Evolutionary conservation across 2,329 filamentous ascomycete species (phyloP).

Genomic region (Trichoderma sp.): DNA sequence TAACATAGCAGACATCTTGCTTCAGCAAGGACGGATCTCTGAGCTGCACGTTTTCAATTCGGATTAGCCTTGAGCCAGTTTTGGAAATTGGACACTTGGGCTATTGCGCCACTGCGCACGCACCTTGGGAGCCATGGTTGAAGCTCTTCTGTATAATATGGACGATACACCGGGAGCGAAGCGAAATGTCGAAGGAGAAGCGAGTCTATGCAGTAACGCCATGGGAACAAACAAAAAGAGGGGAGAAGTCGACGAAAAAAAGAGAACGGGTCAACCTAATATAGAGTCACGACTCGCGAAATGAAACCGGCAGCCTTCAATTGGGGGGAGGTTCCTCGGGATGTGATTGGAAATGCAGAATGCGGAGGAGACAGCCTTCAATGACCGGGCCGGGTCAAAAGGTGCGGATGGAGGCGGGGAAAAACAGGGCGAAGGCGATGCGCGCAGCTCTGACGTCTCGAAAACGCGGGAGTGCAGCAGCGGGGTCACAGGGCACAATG

Average conservation of each 20-base stretch:
- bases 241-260: not conserved
- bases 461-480: not conserved
- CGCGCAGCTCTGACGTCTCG: not conserved
- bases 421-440: not conserved
- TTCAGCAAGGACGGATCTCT: constrained; percentile 81
- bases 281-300: not conserved
- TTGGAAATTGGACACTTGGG: not conserved
- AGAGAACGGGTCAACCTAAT: not conserved
- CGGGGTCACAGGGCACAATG: not conserved
- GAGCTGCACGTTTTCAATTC: constrained; percentile 47
- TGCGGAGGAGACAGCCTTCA: constrained; percentile 6
- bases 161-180: constrained; percentile 31
- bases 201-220: constrained; percentile 33
- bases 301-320: not conserved
- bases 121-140: constrained; percentile 49
- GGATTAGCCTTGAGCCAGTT: not conserved
- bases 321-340: not conserved
- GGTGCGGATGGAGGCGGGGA: constrained; percentile 8
- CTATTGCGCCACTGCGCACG: not conserved
- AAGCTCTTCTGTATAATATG: constrained; percentile 39
- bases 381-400: constrained; percentile 8
- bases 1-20: constrained; percentile 76
- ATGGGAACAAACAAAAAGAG: constrained; percentile 23
- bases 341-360: constrained; percentile 17
- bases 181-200: constrained; percentile 30